Conservation (phyloP, 2,329 filamentous ascomycete genomes). For the Juglanconis sp. region DNA sequence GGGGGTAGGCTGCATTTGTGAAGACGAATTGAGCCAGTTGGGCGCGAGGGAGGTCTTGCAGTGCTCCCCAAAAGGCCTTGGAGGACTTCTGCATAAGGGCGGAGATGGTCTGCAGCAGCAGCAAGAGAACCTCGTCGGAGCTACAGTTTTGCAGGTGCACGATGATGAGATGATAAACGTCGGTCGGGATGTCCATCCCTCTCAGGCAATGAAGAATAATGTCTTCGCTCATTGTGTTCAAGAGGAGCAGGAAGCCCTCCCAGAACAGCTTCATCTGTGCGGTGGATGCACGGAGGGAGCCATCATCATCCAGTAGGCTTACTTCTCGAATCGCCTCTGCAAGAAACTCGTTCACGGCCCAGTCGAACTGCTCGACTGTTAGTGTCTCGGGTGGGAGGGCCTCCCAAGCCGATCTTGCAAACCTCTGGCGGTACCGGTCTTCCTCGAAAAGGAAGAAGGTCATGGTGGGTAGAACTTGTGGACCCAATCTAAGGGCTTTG, state of each 20-base stretch:
- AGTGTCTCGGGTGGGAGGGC: slow-evolving; percentile 60
- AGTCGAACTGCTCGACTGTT: slow-evolving; percentile 75
- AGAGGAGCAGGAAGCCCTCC: slow-evolving; percentile 70
- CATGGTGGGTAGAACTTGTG: slow-evolving; percentile 74
- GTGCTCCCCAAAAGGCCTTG: slow-evolving; percentile 82
- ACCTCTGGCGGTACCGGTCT: slow-evolving; percentile 60
- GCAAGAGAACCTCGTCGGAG: slow-evolving; percentile 58
- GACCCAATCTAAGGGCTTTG: slow-evolving; percentile 71
- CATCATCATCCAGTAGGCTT: neutral
- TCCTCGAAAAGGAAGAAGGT: slow-evolving; percentile 79
- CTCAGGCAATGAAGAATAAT: slow-evolving; percentile 76
- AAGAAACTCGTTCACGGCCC: slow-evolving; percentile 75
- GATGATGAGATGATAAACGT: slow-evolving; percentile 61
- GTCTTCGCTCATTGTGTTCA: slow-evolving; percentile 69
- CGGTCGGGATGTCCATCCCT: slow-evolving; percentile 73
- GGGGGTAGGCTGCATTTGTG: slow-evolving; percentile 63
- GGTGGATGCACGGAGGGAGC: slow-evolving; percentile 25
- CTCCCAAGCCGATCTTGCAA: slow-evolving; percentile 68
- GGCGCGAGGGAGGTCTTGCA: slow-evolving; percentile 75
- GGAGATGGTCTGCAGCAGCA: slow-evolving; percentile 68
- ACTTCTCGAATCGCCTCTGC: slow-evolving; percentile 53
- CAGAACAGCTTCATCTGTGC: slow-evolving; percentile 71
- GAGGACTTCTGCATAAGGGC: slow-evolving; percentile 72
- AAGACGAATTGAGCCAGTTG: slow-evolving; percentile 83
- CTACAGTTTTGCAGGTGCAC: slow-evolving; percentile 50